Evolutionary conservation across 305 asterid species (phyloP), one percentile per base, ranked within the genome.

Genomic region (Rubia occidens): DNA sequence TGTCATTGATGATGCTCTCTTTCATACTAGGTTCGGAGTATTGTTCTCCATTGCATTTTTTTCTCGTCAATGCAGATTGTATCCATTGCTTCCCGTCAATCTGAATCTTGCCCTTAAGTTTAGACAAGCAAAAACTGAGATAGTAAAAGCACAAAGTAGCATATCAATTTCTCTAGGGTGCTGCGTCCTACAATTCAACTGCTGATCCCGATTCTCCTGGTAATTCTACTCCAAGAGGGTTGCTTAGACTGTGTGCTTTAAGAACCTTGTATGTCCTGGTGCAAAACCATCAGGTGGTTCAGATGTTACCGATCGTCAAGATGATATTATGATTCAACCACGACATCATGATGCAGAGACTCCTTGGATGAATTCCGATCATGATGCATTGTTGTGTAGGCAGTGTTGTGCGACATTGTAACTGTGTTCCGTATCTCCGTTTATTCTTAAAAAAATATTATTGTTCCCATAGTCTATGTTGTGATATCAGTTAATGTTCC

Each of bases 71-170:
- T 62, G 43, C 4, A 29, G 40, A 43, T 56, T n/a, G 8, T 26
- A 43, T 70, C 53, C 55, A 73, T 35, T 67, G 0, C 20, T 39
- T 21, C 7, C 14, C 45, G 53, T 70, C 68, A 18, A 18, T 56
- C 6, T 56, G 35, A 2, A 3, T 56, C 15, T 17, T 35, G 40
- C 9, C 5, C 45, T 85, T 87, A 89, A 91, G 99, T 84, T 89
- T 58, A 88, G 90, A 78, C 99, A 95, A 87, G 99, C 99, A 20
- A 95, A 88, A 86, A 77, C 90, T 2, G 99, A 89, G 87, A 88
- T 95, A 21, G 96, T 86, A 63, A 67, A 95, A 43, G 99, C 97
- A 40, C 80, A 95, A 87, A 74, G 99, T 91, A 71, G 95, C 96
- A 0, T 95, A 88, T 69, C 87, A 88, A 43, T 91, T 88, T 78